Percentiles rank a stretch among this genome's conserved stretches.
Conservation (phyloP, 2,329 filamentous ascomycete species). For the Colletotrichum phormii region DNA sequence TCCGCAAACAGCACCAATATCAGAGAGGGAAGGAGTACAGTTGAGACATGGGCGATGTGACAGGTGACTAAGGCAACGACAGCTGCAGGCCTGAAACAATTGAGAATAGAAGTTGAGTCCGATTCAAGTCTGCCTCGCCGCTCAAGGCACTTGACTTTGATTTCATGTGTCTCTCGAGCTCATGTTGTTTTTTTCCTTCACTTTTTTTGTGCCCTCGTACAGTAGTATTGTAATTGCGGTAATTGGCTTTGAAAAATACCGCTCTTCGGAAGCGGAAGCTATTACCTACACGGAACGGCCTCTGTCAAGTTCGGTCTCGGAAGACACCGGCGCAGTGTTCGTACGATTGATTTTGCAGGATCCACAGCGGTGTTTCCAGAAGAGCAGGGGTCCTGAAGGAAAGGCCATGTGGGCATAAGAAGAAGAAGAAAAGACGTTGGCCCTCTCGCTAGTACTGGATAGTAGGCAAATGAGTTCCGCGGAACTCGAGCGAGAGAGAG, state of each 20-base stretch:
- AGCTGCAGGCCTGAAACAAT: neutral
- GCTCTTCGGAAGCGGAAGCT: neutral
- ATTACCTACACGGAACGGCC: neutral
- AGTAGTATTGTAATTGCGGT: too few species aligned
- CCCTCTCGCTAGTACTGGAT: too few species aligned
- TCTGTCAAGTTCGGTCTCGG: neutral
- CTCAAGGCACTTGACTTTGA: neutral
- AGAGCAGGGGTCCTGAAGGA: neutral
- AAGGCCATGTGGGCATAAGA: slow-evolving; percentile 2
- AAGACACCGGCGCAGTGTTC: slow-evolving; percentile 9
- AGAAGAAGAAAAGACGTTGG: neutral
- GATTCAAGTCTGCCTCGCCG: neutral
- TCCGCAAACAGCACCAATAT: neutral
- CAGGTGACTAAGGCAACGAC: neutral
- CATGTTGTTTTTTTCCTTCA: neutral
- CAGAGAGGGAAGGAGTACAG: neutral
- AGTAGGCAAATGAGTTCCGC: neutral
- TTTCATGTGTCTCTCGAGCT: neutral
- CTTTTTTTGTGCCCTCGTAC: too few species aligned
- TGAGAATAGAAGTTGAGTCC: neutral
- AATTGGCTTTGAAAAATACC: neutral
- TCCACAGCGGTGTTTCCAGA: slow-evolving; percentile 12
- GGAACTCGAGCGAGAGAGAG: neutral
- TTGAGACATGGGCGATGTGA: neutral
- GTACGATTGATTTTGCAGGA: slow-evolving; percentile 14